Evolutionary conservation across 2,329 filamentous ascomycete genomes (phyloP).

Genomic region (Trichoderma semiorbis): DNA sequence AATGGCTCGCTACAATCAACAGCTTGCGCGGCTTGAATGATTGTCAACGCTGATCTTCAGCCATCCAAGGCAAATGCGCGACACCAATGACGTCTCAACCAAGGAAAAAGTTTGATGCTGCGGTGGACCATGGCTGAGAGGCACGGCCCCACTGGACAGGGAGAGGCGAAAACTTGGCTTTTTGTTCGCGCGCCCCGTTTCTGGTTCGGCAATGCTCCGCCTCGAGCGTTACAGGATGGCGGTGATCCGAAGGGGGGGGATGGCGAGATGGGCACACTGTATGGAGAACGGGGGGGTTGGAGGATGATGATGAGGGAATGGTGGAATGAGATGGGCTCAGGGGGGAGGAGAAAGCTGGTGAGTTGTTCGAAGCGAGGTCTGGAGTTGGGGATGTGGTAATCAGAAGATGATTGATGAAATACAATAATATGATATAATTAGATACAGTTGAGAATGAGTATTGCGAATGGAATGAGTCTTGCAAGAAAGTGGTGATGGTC

Average conservation of each 20-base stretch:
- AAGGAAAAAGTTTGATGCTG: neutral
- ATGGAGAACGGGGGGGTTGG: neutral
- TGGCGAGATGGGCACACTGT: conserved; percentile 1
- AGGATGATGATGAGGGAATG: neutral
- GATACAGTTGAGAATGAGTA: neutral
- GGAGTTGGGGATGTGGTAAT: neutral
- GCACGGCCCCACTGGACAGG: conserved; percentile 1
- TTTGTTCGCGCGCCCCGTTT: conserved; percentile 7
- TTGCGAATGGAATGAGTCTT: neutral
- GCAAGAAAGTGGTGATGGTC: neutral
- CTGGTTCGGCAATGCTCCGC: conserved; percentile 2
- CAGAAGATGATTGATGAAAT: neutral
- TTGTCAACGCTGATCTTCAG: neutral
- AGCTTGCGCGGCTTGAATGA: neutral
- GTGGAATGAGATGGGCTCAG: neutral
- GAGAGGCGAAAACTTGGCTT: conserved; percentile 12
- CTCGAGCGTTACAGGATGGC: conserved; percentile 7
- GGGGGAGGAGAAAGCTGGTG: neutral
- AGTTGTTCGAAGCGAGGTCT: neutral
- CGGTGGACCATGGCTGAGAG: conserved; percentile 6
- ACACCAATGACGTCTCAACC: conserved; percentile 11
- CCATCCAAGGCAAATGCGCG: neutral
- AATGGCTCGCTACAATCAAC: neutral
- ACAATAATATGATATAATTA: neutral
- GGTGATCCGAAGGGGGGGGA: neutral